These are phyloP conservation scores for Suhomyces chickasaworum DNA, from an alignment of 1,139 yeast species.

Conservation along the genomic window DNA sequence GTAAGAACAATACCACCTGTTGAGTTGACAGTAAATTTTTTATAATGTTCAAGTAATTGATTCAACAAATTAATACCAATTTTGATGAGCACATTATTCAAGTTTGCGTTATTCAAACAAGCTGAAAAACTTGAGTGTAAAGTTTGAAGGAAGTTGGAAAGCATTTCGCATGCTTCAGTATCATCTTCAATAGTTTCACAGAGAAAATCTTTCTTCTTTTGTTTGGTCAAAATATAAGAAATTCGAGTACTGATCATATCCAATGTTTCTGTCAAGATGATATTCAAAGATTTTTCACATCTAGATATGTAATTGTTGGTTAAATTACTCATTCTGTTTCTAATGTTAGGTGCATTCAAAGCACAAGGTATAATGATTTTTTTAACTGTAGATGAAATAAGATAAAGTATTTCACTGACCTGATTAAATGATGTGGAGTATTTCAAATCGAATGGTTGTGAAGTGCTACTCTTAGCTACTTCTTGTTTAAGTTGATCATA, in stretches of 20 bases:
- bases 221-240: conserved; percentile 54
- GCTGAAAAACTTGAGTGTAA: conserved; percentile 37
- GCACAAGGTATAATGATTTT: conserved; percentile 75
- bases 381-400: conserved; percentile 71
- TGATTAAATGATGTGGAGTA: conserved; percentile 55
- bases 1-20: conserved; percentile 86
- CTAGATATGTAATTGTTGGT: conserved; percentile 68
- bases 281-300: conserved; percentile 70
- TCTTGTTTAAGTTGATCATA: conserved; percentile 46
- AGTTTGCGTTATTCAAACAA: conserved; percentile 55
- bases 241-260: conserved; percentile 53
- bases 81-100: conserved; percentile 53
- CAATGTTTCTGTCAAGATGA: conserved; percentile 62
- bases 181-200: conserved; percentile 59
- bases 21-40: conserved; percentile 73
- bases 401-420: conserved; percentile 64
- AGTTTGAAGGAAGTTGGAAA: conserved; percentile 54
- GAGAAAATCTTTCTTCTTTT: conserved; percentile 61
- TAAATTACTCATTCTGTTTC: conserved; percentile 61
- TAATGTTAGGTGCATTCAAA: conserved; percentile 59
- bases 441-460: conserved; percentile 37
- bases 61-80: conserved; percentile 64
- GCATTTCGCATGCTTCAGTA: conserved; percentile 68
- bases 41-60: conserved; percentile 69
- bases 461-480: conserved; percentile 26